A percentile compares a stretch with the other conserved stretches of the same genome.
These are phyloP conservation scores for Fraxinus velutina DNA, from an alignment of 305 asterid species.

Conservation along the genomic window DNA sequence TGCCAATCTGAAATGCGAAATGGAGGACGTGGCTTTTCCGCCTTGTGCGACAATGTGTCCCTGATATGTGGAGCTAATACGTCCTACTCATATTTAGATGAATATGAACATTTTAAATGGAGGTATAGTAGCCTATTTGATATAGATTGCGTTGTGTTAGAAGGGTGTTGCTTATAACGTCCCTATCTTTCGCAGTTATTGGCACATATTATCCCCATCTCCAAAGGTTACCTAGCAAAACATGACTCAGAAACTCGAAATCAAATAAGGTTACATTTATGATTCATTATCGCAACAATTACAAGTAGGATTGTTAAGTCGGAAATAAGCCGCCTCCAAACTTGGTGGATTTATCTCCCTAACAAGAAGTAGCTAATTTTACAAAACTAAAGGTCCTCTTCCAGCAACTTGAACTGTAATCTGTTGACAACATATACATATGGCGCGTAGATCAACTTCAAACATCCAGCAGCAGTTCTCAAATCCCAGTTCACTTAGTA, in stretches of 20 bases:
- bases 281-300: neutral
- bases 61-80: neutral
- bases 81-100: too few relatives aligned
- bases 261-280: neutral
- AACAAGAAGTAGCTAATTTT: neutral
- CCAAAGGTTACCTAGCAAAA: neutral
- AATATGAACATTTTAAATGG: too few relatives aligned
- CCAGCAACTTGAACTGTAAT: neutral
- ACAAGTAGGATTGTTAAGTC: neutral
- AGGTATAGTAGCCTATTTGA: neutral
- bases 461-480: conserved; percentile 9
- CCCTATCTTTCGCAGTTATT: neutral
- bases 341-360: conserved; percentile 7
- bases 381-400: neutral
- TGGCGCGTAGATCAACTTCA: neutral
- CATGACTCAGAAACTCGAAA: neutral
- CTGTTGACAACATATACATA: neutral
- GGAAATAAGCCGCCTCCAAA: neutral
- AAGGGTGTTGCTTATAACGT: neutral
- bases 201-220: neutral
- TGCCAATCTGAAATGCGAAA: neutral
- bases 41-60: neutral
- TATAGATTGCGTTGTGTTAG: too few relatives aligned
- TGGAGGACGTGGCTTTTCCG: neutral
- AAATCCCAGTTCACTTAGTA: conserved; percentile 34